A percentile compares a stretch with the other conserved stretches of the same genome.
These are phyloP conservation scores for Ottelia alismoides DNA, from an alignment of 106 monocot species.

Conservation along the genomic window DNA sequence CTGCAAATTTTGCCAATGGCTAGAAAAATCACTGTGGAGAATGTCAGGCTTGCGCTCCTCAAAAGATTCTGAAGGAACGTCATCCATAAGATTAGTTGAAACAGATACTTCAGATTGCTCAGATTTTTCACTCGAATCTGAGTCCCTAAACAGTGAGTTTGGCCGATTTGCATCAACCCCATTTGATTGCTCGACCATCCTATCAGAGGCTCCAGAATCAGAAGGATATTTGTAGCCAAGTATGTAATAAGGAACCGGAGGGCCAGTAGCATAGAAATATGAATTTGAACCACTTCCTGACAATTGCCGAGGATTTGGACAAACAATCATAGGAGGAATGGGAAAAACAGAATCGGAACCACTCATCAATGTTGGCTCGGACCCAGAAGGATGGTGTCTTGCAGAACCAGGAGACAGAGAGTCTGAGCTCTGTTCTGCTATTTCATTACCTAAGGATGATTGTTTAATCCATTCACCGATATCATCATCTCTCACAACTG, in stretches of 20 bases:
- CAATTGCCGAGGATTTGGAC: constrained; percentile 24
- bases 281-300: too few relatives aligned
- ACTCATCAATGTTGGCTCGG: constrained; percentile 23
- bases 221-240: constrained; percentile 21
- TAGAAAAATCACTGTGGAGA: too few relatives aligned
- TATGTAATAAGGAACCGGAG: constrained; percentile 37
- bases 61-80: too few relatives aligned
- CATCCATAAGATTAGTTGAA: too few relatives aligned
- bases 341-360: constrained; percentile 27
- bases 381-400: constrained; percentile 20
- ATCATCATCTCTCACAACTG: constrained; percentile 28
- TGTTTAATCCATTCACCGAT: constrained; percentile 23
- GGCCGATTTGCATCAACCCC: too few relatives aligned
- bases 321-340: constrained; percentile 26
- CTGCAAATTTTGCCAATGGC: too few relatives aligned
- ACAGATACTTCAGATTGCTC: too few relatives aligned
- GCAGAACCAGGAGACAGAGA: constrained; percentile 1
- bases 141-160: too few relatives aligned
- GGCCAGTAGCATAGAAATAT: constrained; percentile 49
- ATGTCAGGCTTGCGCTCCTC: too few relatives aligned
- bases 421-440: constrained; percentile 16
- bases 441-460: constrained; percentile 19
- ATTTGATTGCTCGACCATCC: too few relatives aligned
- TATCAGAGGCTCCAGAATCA: too few relatives aligned
- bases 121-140: too few relatives aligned